Evolutionary conservation across 2,329 filamentous ascomycete genomes (phyloP).

Genomic region (Mycosphaerelloides madeirae): DNA sequence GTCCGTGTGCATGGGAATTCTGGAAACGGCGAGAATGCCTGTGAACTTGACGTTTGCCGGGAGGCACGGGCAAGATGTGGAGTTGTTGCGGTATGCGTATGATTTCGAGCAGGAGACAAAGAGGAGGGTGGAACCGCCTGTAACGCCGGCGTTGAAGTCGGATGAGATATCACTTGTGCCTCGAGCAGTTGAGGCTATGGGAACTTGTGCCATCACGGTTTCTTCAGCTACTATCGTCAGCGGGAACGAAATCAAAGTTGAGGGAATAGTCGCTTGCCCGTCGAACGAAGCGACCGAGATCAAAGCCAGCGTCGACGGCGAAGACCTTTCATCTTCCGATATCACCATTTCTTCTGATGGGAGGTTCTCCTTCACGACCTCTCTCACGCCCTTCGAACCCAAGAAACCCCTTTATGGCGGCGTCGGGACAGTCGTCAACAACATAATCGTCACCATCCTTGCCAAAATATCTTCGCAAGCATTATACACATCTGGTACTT

Average conservation of each 20-base stretch:
- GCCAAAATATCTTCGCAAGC: constrained; percentile 5
- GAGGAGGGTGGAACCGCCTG: constrained; percentile 21
- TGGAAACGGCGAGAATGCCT: constrained; percentile 47
- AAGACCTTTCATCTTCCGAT: background rate
- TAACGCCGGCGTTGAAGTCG: constrained; percentile 22
- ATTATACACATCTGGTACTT: constrained; percentile 4
- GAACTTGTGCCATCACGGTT: background rate
- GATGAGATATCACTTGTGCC: constrained; percentile 12
- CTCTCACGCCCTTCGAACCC: constrained; percentile 19
- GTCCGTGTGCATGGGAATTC: constrained; percentile 50
- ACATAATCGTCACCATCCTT: constrained; percentile 19
- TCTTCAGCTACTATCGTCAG: background rate
- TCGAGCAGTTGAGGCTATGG: too few species aligned
- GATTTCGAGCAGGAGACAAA: constrained; percentile 26
- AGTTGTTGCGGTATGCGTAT: constrained; percentile 27
- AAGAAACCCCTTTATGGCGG: constrained; percentile 25
- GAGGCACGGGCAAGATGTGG: constrained; percentile 44
- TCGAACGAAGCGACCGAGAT: background rate
- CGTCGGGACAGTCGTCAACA: constrained; percentile 22
- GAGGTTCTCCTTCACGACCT: constrained; percentile 12
- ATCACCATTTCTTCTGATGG: background rate
- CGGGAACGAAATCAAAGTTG: constrained; percentile 5
- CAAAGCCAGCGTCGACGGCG: constrained; percentile 12
- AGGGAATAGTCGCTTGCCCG: background rate
- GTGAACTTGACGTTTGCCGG: constrained; percentile 51